Evolutionary conservation across 805 yeast genomes (phyloP).

Genomic region (Saccharomycopsis sp.): DNA sequence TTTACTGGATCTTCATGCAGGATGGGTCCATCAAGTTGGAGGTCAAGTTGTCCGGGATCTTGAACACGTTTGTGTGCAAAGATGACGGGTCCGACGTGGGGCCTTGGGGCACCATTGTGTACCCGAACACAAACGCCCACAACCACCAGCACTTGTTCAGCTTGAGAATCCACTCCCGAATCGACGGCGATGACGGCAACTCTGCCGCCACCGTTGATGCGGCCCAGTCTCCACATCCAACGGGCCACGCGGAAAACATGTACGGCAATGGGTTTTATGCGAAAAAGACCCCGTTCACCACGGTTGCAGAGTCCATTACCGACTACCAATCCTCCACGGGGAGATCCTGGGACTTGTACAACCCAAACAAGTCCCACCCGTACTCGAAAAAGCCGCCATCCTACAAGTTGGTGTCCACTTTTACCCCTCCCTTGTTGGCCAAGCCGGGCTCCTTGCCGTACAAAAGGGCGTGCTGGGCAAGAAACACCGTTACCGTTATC

Average conservation of each 20-base stretch:
- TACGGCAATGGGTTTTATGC: slow-evolving; percentile 73
- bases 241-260: slow-evolving; percentile 61
- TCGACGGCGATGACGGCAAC: slow-evolving; percentile 74
- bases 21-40: slow-evolving; percentile 79
- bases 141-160: slow-evolving; percentile 81
- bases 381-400: slow-evolving; percentile 70
- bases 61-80: slow-evolving; percentile 60
- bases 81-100: slow-evolving; percentile 53
- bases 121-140: slow-evolving; percentile 76
- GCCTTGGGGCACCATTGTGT: slow-evolving; percentile 75
- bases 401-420: slow-evolving; percentile 67
- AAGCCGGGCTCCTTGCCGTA: slow-evolving; percentile 64
- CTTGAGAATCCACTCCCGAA: slow-evolving; percentile 68
- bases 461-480: slow-evolving; percentile 81
- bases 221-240: slow-evolving; percentile 44
- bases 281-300: slow-evolving; percentile 56
- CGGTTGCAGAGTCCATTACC: slow-evolving; percentile 57
- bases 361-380: slow-evolving; percentile 56
- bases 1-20: slow-evolving; percentile 76
- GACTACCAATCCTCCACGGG: slow-evolving; percentile 52
- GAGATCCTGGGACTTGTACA: slow-evolving; percentile 71
- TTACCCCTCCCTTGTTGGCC: slow-evolving; percentile 66
- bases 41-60: slow-evolving; percentile 71
- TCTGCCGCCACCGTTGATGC: slow-evolving; percentile 66
- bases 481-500: slow-evolving; percentile 54